These are phyloP conservation scores for Aspergillus ochraceoroseus DNA, from an alignment of 2,329 filamentous ascomycete genomes.

Conservation along the genomic window DNA sequence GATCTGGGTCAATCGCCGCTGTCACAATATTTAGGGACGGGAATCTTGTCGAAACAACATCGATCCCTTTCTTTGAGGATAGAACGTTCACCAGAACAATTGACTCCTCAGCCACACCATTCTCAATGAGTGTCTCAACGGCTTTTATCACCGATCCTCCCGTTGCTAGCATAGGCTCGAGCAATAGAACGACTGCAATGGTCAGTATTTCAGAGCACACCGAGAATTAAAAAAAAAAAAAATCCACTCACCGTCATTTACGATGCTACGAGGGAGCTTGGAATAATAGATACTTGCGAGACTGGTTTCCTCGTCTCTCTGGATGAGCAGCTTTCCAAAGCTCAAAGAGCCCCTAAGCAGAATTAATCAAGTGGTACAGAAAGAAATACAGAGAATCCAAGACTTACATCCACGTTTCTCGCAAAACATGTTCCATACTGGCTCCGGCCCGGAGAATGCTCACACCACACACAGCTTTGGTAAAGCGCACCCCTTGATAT, in stretches of 20 bases:
- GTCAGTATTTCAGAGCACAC: background rate
- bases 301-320: constrained; percentile 31
- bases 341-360: constrained; percentile 24
- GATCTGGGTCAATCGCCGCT: constrained; percentile 18
- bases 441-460: constrained; percentile 34
- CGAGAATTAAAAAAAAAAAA: background rate
- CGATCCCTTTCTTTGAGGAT: constrained; percentile 25
- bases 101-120: constrained; percentile 22
- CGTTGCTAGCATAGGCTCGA: constrained; percentile 22
- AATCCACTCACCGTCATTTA: constrained; percentile 16
- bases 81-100: constrained; percentile 31
- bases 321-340: constrained; percentile 35
- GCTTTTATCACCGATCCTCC: constrained; percentile 20
- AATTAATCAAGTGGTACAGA: background rate
- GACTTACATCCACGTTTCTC: constrained; percentile 25
- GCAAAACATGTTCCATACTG: constrained; percentile 30
- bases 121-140: constrained; percentile 13
- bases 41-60: constrained; percentile 19
- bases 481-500: constrained; percentile 16
- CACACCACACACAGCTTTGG: constrained; percentile 28
- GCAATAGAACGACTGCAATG: constrained; percentile 15
- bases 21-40: constrained; percentile 24
- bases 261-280: constrained; percentile 27
- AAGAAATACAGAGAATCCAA: background rate
- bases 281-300: constrained; percentile 29